phyloP scores from a whole-genome alignment of 129 eudicot species.

The Helichrysum umbraculigerum region DNA sequence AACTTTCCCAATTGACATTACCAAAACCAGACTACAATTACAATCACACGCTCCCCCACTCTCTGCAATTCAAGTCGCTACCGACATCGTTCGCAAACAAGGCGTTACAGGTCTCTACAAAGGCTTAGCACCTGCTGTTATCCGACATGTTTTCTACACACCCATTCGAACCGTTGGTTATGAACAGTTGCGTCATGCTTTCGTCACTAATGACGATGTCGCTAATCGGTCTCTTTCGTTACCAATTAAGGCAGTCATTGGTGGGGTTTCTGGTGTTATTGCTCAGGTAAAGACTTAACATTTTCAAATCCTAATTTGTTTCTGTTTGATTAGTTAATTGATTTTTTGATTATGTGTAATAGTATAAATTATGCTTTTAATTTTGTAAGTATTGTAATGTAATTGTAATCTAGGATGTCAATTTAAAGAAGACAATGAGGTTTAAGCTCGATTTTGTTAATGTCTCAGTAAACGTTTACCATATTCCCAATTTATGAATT shows the following conservation, averaged over 20 bases:
- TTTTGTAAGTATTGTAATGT: too few relatives aligned
- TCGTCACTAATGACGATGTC: slow-evolving; percentile 17
- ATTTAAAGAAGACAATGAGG: neutral
- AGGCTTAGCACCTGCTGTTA: slow-evolving; percentile 74
- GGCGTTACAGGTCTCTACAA: slow-evolving; percentile 69
- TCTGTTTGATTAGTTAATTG: neutral
- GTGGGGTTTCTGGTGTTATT: slow-evolving; percentile 82
- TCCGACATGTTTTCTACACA: slow-evolving; percentile 78
- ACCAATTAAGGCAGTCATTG: slow-evolving; percentile 56
- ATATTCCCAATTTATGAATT: neutral
- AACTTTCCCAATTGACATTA: slow-evolving; percentile 90
- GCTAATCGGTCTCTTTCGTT: slow-evolving; percentile 37
- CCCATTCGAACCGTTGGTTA: slow-evolving; percentile 86
- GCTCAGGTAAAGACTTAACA: slow-evolving; percentile 67
- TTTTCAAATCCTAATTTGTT: slow-evolving; percentile 6
- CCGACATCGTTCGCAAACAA: slow-evolving; percentile 44
- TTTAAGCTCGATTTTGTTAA: neutral
- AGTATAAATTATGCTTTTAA: neutral
- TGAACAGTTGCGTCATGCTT: slow-evolving; percentile 61
- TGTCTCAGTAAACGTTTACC: neutral
- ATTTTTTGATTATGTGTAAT: neutral
- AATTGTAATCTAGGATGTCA: neutral
- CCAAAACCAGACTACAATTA: slow-evolving; percentile 82
- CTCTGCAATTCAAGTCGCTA: slow-evolving; percentile 49
- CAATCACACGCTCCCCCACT: slow-evolving; percentile 41